A percentile compares a stretch with the other conserved stretches of the same genome.
Evolutionary conservation across 306 rosid species (phyloP).

Genomic region (Begonia masoniana): DNA sequence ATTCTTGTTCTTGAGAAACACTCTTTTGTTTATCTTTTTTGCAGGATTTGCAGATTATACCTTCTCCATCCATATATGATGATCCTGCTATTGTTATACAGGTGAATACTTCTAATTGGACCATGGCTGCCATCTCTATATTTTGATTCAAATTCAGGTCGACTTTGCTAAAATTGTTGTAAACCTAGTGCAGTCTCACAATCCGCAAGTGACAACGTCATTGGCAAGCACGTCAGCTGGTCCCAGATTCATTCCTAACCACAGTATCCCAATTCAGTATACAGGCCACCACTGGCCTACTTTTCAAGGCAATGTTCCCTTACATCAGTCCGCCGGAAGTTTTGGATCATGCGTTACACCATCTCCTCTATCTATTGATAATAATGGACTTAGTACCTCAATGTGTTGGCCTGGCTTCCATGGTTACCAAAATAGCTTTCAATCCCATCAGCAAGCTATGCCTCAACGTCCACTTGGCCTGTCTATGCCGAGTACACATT

Average conservation of each 20-base stretch:
- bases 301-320: conserved; percentile 13
- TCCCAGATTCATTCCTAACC: conserved; percentile 9
- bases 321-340: conserved; percentile 13
- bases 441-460: conserved; percentile 19
- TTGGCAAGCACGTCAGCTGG: conserved; percentile 8
- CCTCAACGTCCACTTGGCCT: conserved; percentile 14
- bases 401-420: conserved; percentile 15
- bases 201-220: conserved; percentile 9
- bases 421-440: conserved; percentile 14
- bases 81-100: conserved; percentile 61
- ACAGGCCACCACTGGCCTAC: conserved; percentile 11
- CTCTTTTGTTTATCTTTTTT: conserved; percentile 11
- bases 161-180: neutral
- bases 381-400: conserved; percentile 11
- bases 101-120: conserved; percentile 15
- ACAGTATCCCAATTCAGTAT: conserved; percentile 7
- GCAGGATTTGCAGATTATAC: conserved; percentile 65
- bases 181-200: conserved; percentile 8
- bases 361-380: conserved; percentile 13
- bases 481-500: conserved; percentile 12
- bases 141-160: neutral
- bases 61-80: conserved; percentile 21
- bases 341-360: conserved; percentile 14
- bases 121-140: neutral
- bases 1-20: no score